Evolutionary conservation across 78 protist species (phyloP).

Genomic region (Tieghemostelium lacteum): DNA sequence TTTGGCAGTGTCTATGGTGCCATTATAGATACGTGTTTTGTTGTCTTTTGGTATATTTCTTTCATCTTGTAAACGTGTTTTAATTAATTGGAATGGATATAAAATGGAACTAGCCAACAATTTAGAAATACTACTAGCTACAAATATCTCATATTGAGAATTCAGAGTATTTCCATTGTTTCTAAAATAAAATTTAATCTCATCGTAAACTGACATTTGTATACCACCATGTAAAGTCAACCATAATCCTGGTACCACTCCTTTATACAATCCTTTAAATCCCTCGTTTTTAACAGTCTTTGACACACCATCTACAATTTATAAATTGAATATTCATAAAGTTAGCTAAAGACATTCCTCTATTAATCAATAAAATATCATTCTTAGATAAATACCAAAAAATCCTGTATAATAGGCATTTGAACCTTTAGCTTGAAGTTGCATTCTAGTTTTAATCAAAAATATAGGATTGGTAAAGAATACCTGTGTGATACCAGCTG

Average conservation of each 20-base stretch:
- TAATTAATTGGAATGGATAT: slow-evolving; percentile 69
- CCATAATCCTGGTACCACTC: slow-evolving; percentile 69
- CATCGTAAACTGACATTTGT: slow-evolving; percentile 60
- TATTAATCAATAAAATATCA: neutral
- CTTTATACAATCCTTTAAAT: slow-evolving; percentile 65
- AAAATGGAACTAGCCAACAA: slow-evolving; percentile 42
- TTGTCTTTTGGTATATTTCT: slow-evolving; percentile 64
- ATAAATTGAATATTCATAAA: neutral
- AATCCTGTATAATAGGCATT: slow-evolving; percentile 56
- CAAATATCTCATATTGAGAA: slow-evolving; percentile 37
- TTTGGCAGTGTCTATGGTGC: slow-evolving; percentile 41
- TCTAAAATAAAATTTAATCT: slow-evolving; percentile 34
- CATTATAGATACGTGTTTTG: slow-evolving; percentile 17
- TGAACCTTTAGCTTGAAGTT: slow-evolving; percentile 33
- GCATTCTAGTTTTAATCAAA: slow-evolving; percentile 74
- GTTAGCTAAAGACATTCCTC: neutral
- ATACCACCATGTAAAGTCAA: slow-evolving; percentile 75
- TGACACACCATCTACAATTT: slow-evolving; percentile 37
- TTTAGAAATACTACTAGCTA: slow-evolving; percentile 66
- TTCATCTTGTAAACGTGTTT: slow-evolving; percentile 72
- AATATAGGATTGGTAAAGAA: slow-evolving; percentile 77
- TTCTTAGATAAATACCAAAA: neutral
- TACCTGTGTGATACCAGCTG: slow-evolving; percentile 53
- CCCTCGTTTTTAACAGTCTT: slow-evolving; percentile 48
- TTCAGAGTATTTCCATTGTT: neutral